These are phyloP conservation scores for Syncephalastrum racemosum DNA, from an alignment of 371 early-diverging fungal species.

Conservation along the genomic window DNA sequence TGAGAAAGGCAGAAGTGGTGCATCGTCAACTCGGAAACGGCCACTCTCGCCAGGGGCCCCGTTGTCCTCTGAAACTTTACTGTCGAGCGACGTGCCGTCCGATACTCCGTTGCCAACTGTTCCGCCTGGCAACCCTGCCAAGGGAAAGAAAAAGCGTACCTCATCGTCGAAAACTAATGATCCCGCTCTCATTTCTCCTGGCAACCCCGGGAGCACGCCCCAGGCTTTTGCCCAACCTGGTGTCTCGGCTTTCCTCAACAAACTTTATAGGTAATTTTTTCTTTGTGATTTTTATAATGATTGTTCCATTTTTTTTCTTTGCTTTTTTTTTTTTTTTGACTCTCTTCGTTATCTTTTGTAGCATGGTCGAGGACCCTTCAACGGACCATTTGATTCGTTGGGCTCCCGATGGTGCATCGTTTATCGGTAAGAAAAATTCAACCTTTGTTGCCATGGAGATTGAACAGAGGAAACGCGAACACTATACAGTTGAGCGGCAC, in stretches of 20 bases:
- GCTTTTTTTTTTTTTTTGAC: neutral
- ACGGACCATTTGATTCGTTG: slow-evolving; percentile 72
- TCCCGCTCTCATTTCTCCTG: too few relatives aligned
- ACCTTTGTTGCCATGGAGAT: neutral
- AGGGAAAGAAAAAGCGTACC: too few relatives aligned
- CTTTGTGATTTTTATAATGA: too few relatives aligned
- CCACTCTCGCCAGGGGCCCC: too few relatives aligned
- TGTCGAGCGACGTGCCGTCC: too few relatives aligned
- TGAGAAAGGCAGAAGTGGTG: too few relatives aligned
- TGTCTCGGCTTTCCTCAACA: slow-evolving; percentile 23
- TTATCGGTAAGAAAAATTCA: slow-evolving; percentile 48
- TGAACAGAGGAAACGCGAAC: neutral
- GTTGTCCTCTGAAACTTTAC: too few relatives aligned
- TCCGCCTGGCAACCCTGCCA: too few relatives aligned
- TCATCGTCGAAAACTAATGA: too few relatives aligned
- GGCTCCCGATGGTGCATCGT: slow-evolving; percentile 75
- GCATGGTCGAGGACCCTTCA: slow-evolving; percentile 70
- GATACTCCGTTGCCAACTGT: too few relatives aligned
- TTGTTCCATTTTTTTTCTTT: neutral
- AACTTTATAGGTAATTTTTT: slow-evolving; percentile 28
- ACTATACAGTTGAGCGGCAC: slow-evolving; percentile 53
- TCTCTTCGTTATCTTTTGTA: slow-evolving; percentile 15
- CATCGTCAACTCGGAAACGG: too few relatives aligned
- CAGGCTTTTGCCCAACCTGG: slow-evolving; percentile 11
- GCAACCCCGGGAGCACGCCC: too few relatives aligned